These are phyloP conservation scores for Aspergillus tubingensis DNA, from an alignment of 2,329 filamentous ascomycete species.

Conservation along the genomic window DNA sequence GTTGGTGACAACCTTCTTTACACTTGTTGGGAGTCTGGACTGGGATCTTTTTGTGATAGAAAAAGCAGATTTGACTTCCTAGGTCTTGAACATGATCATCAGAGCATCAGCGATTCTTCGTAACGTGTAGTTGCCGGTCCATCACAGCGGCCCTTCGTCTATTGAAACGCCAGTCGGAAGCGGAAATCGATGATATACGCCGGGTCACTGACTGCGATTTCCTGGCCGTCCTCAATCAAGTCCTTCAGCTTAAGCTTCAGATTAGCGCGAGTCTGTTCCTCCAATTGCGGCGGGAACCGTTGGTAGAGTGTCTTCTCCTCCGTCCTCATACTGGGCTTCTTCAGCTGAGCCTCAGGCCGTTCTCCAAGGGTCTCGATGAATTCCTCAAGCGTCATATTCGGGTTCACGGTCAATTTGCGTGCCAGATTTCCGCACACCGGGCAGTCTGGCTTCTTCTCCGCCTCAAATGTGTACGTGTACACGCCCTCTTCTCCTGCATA, in stretches of 20 bases:
- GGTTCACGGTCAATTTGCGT: constrained; percentile 71
- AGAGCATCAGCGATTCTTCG: constrained; percentile 15
- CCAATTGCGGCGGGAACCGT: constrained; percentile 76
- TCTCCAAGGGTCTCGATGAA: constrained; percentile 82
- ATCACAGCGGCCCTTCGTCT: constrained; percentile 15
- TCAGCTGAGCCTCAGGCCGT: constrained; percentile 86
- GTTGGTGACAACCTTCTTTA: constrained; percentile 35
- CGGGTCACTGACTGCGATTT: constrained; percentile 91
- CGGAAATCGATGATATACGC: constrained; percentile 75
- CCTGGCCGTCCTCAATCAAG: constrained; percentile 77
- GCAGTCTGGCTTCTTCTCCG: constrained; percentile 91
- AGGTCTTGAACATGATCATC: constrained; percentile 18
- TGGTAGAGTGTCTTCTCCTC: constrained; percentile 88
- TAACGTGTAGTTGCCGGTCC: constrained; percentile 15
- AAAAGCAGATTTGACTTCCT: constrained; percentile 30
- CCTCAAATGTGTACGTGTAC: constrained; percentile 96
- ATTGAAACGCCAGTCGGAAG: constrained; percentile 56
- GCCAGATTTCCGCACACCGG: constrained; percentile 88
- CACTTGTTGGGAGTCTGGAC: constrained; percentile 36
- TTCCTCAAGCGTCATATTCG: constrained; percentile 72
- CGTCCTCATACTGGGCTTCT: constrained; percentile 83
- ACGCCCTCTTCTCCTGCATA: constrained; percentile 94
- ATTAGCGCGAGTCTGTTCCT: constrained; percentile 82
- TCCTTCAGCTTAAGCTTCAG: constrained; percentile 75
- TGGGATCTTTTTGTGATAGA: constrained; percentile 30